Evolutionary conservation across 352 stramenopile species (phyloP).

Genomic region (Achlya hypogyna): DNA sequence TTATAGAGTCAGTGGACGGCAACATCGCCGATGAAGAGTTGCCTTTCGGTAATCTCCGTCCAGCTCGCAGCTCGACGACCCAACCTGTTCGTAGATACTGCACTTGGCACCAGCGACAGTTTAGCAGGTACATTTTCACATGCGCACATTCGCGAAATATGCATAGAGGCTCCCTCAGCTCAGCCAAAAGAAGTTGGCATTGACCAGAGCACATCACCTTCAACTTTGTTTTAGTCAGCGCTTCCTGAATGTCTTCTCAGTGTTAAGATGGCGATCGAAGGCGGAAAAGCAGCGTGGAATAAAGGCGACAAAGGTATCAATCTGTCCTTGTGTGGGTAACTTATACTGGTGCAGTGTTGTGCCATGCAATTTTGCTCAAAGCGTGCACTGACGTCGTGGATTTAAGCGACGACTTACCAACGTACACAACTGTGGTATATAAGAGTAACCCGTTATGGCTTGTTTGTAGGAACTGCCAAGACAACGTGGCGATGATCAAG

Average conservation of each 20-base stretch:
- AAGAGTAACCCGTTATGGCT: neutral
- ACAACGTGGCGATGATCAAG: slow-evolving; percentile 31
- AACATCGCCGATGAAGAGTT: no score
- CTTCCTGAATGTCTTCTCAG: slow-evolving; percentile 29
- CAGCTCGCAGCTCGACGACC: no score
- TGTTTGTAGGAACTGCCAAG: slow-evolving; percentile 16
- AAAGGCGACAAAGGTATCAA: slow-evolving; percentile 42
- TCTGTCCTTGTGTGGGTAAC: neutral
- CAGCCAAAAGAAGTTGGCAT: slow-evolving; percentile 6
- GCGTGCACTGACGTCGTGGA: slow-evolving; percentile 36
- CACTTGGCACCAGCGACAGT: no score
- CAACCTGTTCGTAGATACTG: no score
- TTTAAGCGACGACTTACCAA: slow-evolving; percentile 29
- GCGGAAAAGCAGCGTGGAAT: slow-evolving; percentile 65
- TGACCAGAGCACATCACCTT: neutral
- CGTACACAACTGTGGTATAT: slow-evolving; percentile 2
- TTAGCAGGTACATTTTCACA: no score
- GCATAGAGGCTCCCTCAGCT: neutral
- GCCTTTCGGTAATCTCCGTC: no score
- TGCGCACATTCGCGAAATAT: neutral
- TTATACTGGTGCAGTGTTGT: slow-evolving; percentile 27
- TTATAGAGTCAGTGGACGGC: no score
- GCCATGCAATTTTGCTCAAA: slow-evolving; percentile 53
- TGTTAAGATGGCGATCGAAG: slow-evolving; percentile 41
- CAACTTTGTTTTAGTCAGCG: neutral